phyloP scores from a whole-genome alignment of 768 basidiomycete genomes.

The Leccinum subtestaceum region DNA sequence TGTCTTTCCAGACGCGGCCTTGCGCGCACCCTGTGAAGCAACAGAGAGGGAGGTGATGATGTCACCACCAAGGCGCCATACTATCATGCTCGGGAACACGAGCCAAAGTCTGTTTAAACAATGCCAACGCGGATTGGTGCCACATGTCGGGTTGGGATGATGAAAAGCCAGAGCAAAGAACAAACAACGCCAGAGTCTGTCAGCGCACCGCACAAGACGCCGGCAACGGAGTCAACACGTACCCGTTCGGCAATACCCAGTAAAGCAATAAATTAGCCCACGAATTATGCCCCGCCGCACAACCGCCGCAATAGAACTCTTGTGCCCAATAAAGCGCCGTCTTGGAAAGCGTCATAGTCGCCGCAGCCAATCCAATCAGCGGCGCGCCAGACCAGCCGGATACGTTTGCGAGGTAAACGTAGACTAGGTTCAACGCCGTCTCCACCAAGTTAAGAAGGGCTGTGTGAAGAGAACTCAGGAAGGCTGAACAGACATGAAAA shows the following conservation, averaged over 20 bases:
- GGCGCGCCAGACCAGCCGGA: conserved; percentile 61
- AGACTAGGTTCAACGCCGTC: conserved; percentile 66
- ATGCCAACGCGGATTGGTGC: background rate
- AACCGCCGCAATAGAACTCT: conserved; percentile 75
- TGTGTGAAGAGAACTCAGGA: conserved; percentile 24
- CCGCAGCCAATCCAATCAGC: conserved; percentile 69
- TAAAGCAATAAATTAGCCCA: conserved; percentile 47
- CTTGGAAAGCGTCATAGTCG: conserved; percentile 80
- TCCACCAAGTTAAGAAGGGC: conserved; percentile 81
- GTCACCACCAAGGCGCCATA: conserved; percentile 60
- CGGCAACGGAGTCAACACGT: conserved; percentile 22
- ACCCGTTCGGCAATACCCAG: conserved; percentile 84
- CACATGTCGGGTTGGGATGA: background rate
- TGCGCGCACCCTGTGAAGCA: conserved; percentile 26
- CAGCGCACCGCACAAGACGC: conserved; percentile 1
- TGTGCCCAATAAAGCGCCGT: conserved; percentile 80
- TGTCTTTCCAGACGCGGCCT: conserved; percentile 33
- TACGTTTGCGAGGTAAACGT: conserved; percentile 74
- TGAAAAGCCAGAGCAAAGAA: background rate
- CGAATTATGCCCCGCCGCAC: conserved; percentile 73
- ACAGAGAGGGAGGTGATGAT: conserved; percentile 44
- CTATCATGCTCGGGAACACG: conserved; percentile 61
- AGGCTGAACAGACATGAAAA: background rate
- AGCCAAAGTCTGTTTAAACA: conserved; percentile 65
- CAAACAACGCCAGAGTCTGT: background rate